Conservation (phyloP, 2,329 filamentous ascomycete genomes). For the Diplodia sapinea region DNA sequence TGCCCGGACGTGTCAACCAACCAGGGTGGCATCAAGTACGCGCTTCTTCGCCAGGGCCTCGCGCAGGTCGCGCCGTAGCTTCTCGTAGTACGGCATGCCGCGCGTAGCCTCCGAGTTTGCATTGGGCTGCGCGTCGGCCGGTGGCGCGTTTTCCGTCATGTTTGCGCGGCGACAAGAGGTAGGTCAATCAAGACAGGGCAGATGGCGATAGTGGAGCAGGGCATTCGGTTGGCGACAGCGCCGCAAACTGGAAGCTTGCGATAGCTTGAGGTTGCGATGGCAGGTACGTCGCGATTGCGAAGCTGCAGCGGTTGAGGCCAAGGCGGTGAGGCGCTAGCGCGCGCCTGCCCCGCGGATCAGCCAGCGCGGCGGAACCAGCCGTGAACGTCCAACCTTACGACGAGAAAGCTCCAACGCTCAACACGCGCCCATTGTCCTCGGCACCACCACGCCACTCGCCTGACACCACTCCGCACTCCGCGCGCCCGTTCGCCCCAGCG, state of each 20-base stretch:
- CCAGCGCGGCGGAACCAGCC: slow-evolving; percentile 29
- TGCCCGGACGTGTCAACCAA: slow-evolving; percentile 43
- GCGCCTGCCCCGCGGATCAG: slow-evolving; percentile 30
- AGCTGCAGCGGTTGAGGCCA: neutral
- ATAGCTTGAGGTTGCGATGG: slow-evolving; percentile 3
- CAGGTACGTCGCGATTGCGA: neutral
- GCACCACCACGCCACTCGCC: neutral
- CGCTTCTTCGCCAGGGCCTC: slow-evolving; percentile 71
- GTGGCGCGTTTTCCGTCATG: slow-evolving; percentile 59
- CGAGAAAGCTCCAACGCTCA: slow-evolving; percentile 7
- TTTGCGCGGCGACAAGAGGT: slow-evolving; percentile 4
- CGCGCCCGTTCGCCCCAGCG: neutral
- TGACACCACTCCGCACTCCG: neutral
- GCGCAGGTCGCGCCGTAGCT: slow-evolving; percentile 69
- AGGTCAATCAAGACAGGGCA: no score
- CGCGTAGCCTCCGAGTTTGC: slow-evolving; percentile 54
- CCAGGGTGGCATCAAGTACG: slow-evolving; percentile 65
- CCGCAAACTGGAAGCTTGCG: slow-evolving; percentile 8
- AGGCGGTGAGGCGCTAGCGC: slow-evolving; percentile 25
- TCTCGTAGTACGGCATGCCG: slow-evolving; percentile 72
- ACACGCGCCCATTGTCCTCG: neutral
- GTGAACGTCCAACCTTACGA: slow-evolving; percentile 26
- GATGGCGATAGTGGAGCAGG: neutral
- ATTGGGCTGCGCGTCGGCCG: slow-evolving; percentile 42
- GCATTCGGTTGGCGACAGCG: neutral